phyloP scores from a whole-genome alignment of 345 rosid species.

The Hibiscus tridactylites region DNA sequence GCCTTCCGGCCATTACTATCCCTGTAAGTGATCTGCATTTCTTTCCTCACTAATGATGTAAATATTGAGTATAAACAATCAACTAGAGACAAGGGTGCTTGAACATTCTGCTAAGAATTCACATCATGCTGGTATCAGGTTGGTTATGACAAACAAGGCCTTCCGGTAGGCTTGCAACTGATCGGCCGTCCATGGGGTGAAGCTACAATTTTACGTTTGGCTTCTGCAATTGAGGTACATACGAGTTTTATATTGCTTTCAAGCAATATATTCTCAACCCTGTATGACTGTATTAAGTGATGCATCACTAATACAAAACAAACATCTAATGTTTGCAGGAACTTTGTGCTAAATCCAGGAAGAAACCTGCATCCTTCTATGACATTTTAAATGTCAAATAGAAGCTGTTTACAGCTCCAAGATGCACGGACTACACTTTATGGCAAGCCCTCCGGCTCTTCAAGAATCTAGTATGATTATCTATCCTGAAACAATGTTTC shows the following conservation, averaged over 20 bases:
- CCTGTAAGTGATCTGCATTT: slow-evolving; percentile 40
- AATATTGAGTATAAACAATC: neutral
- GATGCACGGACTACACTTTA: neutral
- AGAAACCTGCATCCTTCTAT: slow-evolving; percentile 53
- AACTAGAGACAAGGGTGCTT: too few species aligned
- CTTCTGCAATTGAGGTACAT: slow-evolving; percentile 63
- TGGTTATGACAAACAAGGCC: slow-evolving; percentile 83
- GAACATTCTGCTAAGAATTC: neutral
- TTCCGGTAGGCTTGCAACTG: slow-evolving; percentile 75
- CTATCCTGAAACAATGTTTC: neutral
- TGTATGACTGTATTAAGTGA: neutral
- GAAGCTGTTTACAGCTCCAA: neutral
- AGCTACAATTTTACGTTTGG: slow-evolving; percentile 60
- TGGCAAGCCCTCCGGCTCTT: neutral
- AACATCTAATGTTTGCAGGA: slow-evolving; percentile 36
- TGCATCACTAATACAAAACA: neutral
- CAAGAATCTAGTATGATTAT: neutral
- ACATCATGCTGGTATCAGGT: slow-evolving; percentile 28
- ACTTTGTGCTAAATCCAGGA: slow-evolving; percentile 39
- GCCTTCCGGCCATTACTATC: slow-evolving; percentile 75
- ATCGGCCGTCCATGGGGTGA: slow-evolving; percentile 86
- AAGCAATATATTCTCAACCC: neutral
- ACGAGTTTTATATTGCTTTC: neutral
- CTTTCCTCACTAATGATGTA: neutral
- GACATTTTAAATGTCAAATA: slow-evolving; percentile 41